Percentiles rank a stretch among this genome's conserved stretches.
Conservation (phyloP, 345 rosid species). For the Atalantia buxifolia region DNA sequence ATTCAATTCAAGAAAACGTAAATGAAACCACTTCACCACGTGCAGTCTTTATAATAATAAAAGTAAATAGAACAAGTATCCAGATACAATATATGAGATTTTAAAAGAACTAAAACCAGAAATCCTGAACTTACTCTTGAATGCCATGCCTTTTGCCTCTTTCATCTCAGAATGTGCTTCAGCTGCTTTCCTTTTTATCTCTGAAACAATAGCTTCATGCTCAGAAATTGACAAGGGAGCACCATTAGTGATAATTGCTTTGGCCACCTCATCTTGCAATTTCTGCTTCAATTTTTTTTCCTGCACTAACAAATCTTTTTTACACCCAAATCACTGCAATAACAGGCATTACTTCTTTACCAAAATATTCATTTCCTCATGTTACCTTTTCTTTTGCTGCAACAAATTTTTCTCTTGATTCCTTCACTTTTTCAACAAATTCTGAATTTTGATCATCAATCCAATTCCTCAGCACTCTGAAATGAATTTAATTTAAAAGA, state of each 20-base stretch:
- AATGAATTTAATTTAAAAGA: conserved; percentile 1
- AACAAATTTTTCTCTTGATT: conserved; percentile 45
- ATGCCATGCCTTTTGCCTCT: conserved; percentile 31
- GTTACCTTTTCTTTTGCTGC: conserved; percentile 65
- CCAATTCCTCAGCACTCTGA: conserved; percentile 52
- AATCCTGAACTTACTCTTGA: conserved; percentile 38
- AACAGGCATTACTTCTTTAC: not conserved
- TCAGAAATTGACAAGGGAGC: conserved; percentile 45
- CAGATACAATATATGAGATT: not conserved
- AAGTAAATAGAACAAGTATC: not conserved
- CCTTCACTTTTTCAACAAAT: conserved; percentile 39
- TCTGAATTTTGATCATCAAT: conserved; percentile 52
- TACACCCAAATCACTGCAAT: not conserved
- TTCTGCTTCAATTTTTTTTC: conserved; percentile 56
- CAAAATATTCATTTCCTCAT: not conserved
- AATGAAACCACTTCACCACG: not conserved
- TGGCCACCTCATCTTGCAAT: conserved; percentile 53
- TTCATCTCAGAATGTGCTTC: conserved; percentile 48
- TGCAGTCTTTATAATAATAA: not conserved
- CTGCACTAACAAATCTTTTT: conserved; percentile 29
- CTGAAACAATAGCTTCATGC: conserved; percentile 40
- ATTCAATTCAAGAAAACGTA: not conserved
- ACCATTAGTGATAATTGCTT: conserved; percentile 45
- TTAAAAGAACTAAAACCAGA: conserved; percentile 4
- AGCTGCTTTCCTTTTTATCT: conserved; percentile 47